Evolutionary conservation across 2,329 filamentous ascomycete species (phyloP), one percentile per base, ranked within the genome.

Genomic region (Pezicula radicicola): DNA sequence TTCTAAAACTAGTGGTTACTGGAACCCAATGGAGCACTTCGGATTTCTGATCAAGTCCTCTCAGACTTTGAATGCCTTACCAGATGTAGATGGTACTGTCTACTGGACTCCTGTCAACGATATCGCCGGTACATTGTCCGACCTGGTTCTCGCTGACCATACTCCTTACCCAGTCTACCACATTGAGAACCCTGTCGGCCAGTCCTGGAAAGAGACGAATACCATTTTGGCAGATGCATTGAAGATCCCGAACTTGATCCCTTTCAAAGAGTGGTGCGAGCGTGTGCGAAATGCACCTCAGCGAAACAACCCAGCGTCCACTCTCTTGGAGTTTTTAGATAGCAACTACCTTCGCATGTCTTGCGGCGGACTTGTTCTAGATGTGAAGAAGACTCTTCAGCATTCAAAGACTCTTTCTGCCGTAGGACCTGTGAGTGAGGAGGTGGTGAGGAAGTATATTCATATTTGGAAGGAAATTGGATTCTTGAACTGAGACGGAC

Each of bases 21-120:
- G 80, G 80, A 83, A 83, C 55, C 65, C 72, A 0, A 67, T 70
- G 27, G 78, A 83, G 58, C 76, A 81, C 54, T 64, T 81, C 12
- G 59, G 68, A 0, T 78, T 78, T 54, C 51, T 83, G 19, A 60
- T 79, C 48, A 80, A 80, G 60, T 76, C 73, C 0, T 71, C 73
- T 0, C 75, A 81, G 55, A 72, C 72, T 0, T 54, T 81, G 0
- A 63, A 65, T 0, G 67, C 62, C 0, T 56, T 76, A 8, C 77
- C 78, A 66, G 72, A 19, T 55, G 78, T 2, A 46, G 66, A 0
- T 75, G 75, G 0, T 42, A 15, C 49, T 78, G 1, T 70, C 56
- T 6, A 19, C 19, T 81, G 78, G 78, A 68, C 64, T 0, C 74
- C 77, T 0, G 77, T 79, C 6, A 66, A 80, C 52, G 63, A 65